These are phyloP conservation scores for Penicillium vulpinum DNA, from an alignment of 2,329 filamentous ascomycete species.

Conservation along the genomic window DNA sequence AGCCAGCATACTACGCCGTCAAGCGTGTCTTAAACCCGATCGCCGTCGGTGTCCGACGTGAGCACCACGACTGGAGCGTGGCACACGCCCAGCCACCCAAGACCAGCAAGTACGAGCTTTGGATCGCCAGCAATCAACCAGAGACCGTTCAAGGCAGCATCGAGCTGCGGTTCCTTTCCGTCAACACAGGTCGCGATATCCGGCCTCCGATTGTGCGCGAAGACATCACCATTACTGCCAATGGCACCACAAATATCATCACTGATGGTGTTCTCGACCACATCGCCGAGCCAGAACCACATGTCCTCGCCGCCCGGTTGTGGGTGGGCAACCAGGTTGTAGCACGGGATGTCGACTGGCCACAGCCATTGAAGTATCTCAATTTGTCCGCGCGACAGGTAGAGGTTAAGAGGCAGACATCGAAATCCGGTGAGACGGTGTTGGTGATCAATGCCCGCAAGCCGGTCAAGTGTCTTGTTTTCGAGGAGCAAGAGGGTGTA, in stretches of 20 bases:
- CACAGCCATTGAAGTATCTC: constrained; percentile 61
- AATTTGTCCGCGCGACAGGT: constrained; percentile 54
- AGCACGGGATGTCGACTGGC: constrained; percentile 60
- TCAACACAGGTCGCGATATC: constrained; percentile 56
- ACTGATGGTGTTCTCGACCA: constrained; percentile 55
- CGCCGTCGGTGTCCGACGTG: constrained; percentile 58
- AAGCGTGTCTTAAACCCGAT: constrained; percentile 58
- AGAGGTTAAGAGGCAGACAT: constrained; percentile 42
- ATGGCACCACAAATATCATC: constrained; percentile 56
- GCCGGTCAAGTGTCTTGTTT: constrained; percentile 62
- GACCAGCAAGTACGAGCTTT: constrained; percentile 56
- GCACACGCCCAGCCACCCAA: constrained; percentile 58
- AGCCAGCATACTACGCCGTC: constrained; percentile 63
- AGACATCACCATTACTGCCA: constrained; percentile 51
- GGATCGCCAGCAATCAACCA: constrained; percentile 56
- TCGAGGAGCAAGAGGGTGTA: constrained; percentile 58
- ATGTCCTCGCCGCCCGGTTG: constrained; percentile 55
- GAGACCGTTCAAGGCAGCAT: constrained; percentile 34
- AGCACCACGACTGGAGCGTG: constrained; percentile 61
- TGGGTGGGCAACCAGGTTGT: constrained; percentile 55
- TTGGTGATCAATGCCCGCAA: constrained; percentile 48
- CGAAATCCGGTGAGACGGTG: constrained; percentile 35
- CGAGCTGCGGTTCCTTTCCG: constrained; percentile 53
- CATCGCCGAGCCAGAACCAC: constrained; percentile 50
- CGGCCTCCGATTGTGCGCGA: constrained; percentile 52